These are phyloP conservation scores for Paxillus involutus DNA, from an alignment of 768 basidiomycete species.

Conservation along the genomic window DNA sequence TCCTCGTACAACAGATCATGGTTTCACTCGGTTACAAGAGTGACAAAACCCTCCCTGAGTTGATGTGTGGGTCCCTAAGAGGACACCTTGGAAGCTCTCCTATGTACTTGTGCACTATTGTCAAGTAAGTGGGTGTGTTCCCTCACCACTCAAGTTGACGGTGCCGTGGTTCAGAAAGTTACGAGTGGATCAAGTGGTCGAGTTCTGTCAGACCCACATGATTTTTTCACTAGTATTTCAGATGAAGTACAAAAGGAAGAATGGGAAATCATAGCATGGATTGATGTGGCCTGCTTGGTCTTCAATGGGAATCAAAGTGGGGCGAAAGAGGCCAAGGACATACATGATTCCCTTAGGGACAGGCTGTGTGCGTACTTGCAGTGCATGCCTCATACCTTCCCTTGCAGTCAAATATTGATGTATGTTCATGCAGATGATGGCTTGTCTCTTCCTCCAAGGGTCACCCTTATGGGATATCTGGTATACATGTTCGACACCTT, in stretches of 20 bases:
- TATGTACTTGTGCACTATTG: slow-evolving; percentile 44
- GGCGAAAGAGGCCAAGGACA: slow-evolving; percentile 16
- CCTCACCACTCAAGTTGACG: slow-evolving; percentile 14
- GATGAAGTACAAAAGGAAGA: slow-evolving; percentile 34
- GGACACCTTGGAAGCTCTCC: slow-evolving; percentile 44
- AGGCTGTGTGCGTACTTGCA: slow-evolving; percentile 54
- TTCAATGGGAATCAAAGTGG: slow-evolving; percentile 15
- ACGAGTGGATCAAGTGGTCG: slow-evolving; percentile 28
- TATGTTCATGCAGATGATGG: slow-evolving; percentile 34
- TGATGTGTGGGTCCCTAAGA: slow-evolving; percentile 46
- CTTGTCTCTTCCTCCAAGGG: slow-evolving; percentile 50
- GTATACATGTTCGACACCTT: slow-evolving; percentile 65
- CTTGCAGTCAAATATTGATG: not conserved
- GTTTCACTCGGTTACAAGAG: slow-evolving; percentile 43
- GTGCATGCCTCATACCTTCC: slow-evolving; percentile 32
- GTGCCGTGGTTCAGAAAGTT: slow-evolving; percentile 39
- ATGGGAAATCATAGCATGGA: slow-evolving; percentile 26
- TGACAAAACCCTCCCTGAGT: slow-evolving; percentile 31
- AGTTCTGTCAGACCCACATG: slow-evolving; percentile 42
- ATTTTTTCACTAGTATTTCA: slow-evolving; percentile 37
- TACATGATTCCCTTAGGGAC: slow-evolving; percentile 35
- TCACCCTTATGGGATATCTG: slow-evolving; percentile 65
- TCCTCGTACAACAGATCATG: slow-evolving; percentile 47
- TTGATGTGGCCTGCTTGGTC: slow-evolving; percentile 19
- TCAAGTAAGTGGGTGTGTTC: slow-evolving; percentile 40